phyloP scores from a whole-genome alignment of 805 yeast species.

The Ogataea siamensis region DNA sequence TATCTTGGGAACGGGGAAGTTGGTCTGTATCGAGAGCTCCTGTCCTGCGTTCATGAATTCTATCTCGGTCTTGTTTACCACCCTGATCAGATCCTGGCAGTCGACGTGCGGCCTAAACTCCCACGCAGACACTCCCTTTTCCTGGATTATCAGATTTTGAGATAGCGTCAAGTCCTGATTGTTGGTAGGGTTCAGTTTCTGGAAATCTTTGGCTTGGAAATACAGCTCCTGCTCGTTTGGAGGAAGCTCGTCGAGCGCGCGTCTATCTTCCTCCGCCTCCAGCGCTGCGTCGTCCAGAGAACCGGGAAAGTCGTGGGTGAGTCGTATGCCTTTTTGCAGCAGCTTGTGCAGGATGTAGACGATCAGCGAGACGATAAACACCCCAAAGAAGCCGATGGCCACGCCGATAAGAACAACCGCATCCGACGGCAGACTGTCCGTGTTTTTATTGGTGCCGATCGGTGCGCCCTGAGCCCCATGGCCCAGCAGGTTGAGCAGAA shows the following conservation, averaged over 20 bases:
- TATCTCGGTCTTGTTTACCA: conserved; percentile 64
- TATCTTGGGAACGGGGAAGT: conserved; percentile 77
- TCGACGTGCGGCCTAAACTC: conserved; percentile 66
- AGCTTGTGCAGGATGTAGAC: conserved; percentile 17
- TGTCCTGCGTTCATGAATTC: conserved; percentile 52
- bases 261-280: conserved; percentile 56
- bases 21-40: conserved; percentile 61
- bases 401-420: conserved; percentile 24
- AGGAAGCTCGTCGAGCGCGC: conserved; percentile 57
- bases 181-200: conserved; percentile 39
- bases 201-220: conserved; percentile 60
- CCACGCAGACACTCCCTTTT: conserved; percentile 88
- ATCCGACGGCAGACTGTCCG: conserved; percentile 11
- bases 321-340: conserved; percentile 19
- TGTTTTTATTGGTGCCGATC: neutral
- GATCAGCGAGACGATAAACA: conserved; percentile 17
- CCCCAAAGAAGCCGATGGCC: conserved; percentile 23
- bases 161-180: conserved; percentile 40
- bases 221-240: conserved; percentile 69
- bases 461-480: conserved; percentile 3
- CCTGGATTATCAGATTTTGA: conserved; percentile 69
- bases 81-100: conserved; percentile 53
- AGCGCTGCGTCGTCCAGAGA: conserved; percentile 62
- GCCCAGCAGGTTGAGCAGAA: neutral
- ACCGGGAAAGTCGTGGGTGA: conserved; percentile 48